These are phyloP conservation scores for Prototheca wickerhamii DNA, from an alignment of 163 green algal genomes.

Conservation along the genomic window DNA sequence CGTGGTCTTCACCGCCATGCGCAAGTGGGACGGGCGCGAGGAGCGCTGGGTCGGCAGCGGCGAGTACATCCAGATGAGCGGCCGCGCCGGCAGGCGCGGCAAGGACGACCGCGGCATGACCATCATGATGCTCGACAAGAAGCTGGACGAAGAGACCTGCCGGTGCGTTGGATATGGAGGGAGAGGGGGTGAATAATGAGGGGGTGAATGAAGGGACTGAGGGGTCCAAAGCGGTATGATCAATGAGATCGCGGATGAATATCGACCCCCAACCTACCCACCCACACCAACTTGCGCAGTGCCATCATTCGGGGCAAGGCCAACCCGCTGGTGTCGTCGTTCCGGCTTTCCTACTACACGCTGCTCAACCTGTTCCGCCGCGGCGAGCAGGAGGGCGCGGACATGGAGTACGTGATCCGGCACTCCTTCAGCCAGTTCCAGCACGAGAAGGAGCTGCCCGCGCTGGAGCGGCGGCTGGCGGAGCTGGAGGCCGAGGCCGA, in stretches of 20 bases:
- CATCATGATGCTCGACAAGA: slow-evolving; percentile 87
- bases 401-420: slow-evolving; percentile 83
- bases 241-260: slow-evolving; percentile 1
- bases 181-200: not conserved
- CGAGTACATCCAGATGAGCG: slow-evolving; percentile 94
- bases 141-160: slow-evolving; percentile 50
- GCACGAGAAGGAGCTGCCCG: slow-evolving; percentile 54
- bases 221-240: not conserved
- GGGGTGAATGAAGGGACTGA: not conserved
- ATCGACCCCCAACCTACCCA: not conserved
- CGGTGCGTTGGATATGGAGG: slow-evolving; percentile 16
- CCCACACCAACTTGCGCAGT: slow-evolving; percentile 20
- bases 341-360: slow-evolving; percentile 96
- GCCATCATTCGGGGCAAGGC: slow-evolving; percentile 63
- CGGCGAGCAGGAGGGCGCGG: slow-evolving; percentile 51
- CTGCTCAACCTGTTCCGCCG: slow-evolving; percentile 87
- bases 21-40: slow-evolving; percentile 90
- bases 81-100: slow-evolving; percentile 78
- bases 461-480: slow-evolving; percentile 25
- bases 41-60: slow-evolving; percentile 60
- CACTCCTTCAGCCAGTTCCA: slow-evolving; percentile 93
- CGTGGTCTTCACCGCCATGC: slow-evolving; percentile 85
- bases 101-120: slow-evolving; percentile 80
- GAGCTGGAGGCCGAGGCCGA: slow-evolving; percentile 23
- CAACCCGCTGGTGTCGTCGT: slow-evolving; percentile 71